A percentile compares a stretch with the other conserved stretches of the same genome.
Evolutionary conservation across 148 eudicot genomes (phyloP).

Genomic region (Rheum nobile): DNA sequence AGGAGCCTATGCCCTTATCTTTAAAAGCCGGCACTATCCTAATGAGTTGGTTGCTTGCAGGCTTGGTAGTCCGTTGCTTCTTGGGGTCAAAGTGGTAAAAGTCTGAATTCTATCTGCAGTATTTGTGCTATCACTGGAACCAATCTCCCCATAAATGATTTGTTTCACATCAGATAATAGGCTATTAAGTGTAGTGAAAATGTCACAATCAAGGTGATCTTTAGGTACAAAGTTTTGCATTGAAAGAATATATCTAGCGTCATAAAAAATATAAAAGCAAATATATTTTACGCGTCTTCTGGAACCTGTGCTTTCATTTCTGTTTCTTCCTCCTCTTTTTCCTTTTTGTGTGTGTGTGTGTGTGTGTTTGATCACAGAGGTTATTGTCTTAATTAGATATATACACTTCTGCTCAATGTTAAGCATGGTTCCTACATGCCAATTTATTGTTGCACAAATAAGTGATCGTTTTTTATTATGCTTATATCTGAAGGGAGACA

Average conservation of each 20-base stretch:
- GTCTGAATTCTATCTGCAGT: not conserved
- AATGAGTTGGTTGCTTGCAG: conserved; percentile 97
- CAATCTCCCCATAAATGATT: not conserved
- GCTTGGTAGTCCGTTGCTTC: conserved; percentile 96
- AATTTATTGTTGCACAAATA: too few relatives aligned
- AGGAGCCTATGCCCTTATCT: conserved; percentile 97
- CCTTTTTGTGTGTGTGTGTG: too few relatives aligned
- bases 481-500: too few relatives aligned
- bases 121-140: not conserved
- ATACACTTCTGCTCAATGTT: not conserved
- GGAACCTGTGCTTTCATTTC: not conserved
- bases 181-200: not conserved
- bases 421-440: too few relatives aligned
- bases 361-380: too few relatives aligned
- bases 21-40: conserved; percentile 89
- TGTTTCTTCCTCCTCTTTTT: not conserved
- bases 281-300: not conserved
- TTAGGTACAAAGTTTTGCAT: not conserved
- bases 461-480: too few relatives aligned
- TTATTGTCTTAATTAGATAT: not conserved
- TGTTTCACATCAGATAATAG: too few relatives aligned
- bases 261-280: too few relatives aligned
- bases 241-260: not conserved
- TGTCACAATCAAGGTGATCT: not conserved
- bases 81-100: conserved; percentile 82